These are phyloP conservation scores for Irpex lacteus DNA, from an alignment of 1,284 basidiomycete species.

Conservation along the genomic window DNA sequence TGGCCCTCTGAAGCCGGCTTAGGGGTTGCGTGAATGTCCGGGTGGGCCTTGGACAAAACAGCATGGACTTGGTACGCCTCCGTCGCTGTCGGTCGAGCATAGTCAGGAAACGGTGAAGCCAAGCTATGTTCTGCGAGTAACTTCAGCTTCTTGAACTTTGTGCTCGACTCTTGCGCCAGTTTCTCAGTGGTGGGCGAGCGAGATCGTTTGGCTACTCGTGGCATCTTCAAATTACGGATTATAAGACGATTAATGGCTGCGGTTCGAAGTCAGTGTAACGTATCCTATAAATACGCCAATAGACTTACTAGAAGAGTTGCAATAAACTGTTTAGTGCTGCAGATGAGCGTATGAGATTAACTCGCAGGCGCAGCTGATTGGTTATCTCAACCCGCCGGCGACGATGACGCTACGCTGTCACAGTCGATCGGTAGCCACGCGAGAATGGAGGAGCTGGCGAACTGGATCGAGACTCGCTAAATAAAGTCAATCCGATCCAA, in stretches of 20 bases:
- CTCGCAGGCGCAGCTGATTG: neutral
- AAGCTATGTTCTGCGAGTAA: conserved; percentile 40
- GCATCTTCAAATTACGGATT: conserved; percentile 5
- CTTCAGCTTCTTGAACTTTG: conserved; percentile 49
- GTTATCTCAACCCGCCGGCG: neutral
- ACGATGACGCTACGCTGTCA: neutral
- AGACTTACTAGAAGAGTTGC: neutral
- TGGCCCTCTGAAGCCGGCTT: conserved; percentile 23
- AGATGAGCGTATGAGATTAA: neutral
- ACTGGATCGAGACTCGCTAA: neutral
- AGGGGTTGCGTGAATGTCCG: conserved; percentile 23
- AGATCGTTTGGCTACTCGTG: conserved; percentile 22
- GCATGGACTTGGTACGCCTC: conserved; percentile 48
- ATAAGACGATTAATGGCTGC: neutral
- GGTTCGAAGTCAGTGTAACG: neutral
- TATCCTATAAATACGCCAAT: neutral
- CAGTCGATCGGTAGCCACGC: neutral
- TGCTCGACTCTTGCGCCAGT: conserved; percentile 9
- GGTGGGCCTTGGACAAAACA: conserved; percentile 38
- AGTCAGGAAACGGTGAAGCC: conserved; percentile 55
- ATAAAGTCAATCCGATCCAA: neutral
- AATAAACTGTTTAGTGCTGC: neutral
- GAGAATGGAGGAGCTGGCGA: neutral
- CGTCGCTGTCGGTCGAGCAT: conserved; percentile 43
- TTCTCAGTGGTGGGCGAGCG: conserved; percentile 18